Evolutionary conservation across 2,329 filamentous ascomycete genomes (phyloP).

Genomic region (Rhinocladiella mackenziei): DNA sequence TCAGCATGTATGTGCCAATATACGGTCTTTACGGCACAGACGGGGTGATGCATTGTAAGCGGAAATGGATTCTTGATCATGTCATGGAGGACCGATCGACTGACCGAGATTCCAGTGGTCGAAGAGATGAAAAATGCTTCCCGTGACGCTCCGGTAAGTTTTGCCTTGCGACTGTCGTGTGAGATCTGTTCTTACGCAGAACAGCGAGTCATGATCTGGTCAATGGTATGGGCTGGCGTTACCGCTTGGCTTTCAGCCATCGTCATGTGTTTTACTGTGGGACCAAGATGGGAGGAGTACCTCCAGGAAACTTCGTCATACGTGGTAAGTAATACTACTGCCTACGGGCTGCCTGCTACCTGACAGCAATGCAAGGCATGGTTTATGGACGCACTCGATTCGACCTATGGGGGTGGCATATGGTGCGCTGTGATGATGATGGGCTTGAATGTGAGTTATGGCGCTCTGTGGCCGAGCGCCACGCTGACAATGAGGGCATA

Average conservation of each 20-base stretch:
- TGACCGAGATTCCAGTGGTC: constrained; percentile 9
- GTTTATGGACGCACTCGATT: constrained; percentile 38
- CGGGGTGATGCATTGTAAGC: constrained; percentile 58
- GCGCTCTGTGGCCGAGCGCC: neutral
- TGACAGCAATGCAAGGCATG: constrained; percentile 35
- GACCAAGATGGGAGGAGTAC: constrained; percentile 23
- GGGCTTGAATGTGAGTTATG: constrained; percentile 22
- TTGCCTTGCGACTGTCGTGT: constrained; percentile 33
- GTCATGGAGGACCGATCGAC: neutral
- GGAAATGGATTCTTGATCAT: neutral
- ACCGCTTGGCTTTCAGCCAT: constrained; percentile 25
- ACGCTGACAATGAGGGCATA: constrained; percentile 7
- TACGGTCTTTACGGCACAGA: constrained; percentile 63
- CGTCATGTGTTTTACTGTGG: constrained; percentile 24
- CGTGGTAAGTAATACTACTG: constrained; percentile 10
- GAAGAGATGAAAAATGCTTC: constrained; percentile 53
- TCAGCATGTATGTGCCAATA: constrained; percentile 63
- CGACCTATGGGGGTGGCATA: constrained; percentile 34
- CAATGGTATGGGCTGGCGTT: constrained; percentile 24
- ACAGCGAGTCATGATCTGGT: constrained; percentile 25
- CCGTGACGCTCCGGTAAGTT: constrained; percentile 22
- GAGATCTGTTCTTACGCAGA: constrained; percentile 39
- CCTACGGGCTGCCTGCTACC: neutral
- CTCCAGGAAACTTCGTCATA: constrained; percentile 23
- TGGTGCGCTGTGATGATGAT: constrained; percentile 26